phyloP scores from a whole-genome alignment of 2,329 filamentous ascomycete species.

The Fusarium temperatum region DNA sequence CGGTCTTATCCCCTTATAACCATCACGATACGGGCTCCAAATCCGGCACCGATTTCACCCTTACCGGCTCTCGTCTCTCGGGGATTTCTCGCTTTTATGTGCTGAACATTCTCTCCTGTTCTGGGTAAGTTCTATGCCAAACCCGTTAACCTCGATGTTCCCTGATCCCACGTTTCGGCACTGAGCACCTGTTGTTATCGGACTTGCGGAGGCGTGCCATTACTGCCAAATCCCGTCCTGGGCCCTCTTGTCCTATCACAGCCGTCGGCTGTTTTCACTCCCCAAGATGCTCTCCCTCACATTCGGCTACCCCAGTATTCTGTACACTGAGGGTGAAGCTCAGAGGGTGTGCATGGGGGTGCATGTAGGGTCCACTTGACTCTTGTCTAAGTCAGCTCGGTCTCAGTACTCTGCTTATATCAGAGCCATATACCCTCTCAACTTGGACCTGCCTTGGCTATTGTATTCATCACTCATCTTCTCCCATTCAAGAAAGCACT shows the following conservation, averaged over 20 bases:
- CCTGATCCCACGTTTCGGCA: conserved; percentile 38
- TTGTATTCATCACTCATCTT: conserved; percentile 12
- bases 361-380: conserved; percentile 42
- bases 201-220: conserved; percentile 39
- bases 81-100: conserved; percentile 38
- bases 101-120: conserved; percentile 12
- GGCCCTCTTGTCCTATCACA: conserved; percentile 26
- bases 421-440: conserved; percentile 34
- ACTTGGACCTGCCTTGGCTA: conserved; percentile 1
- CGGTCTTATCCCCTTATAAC: conserved; percentile 15
- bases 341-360: conserved; percentile 39
- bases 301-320: conserved; percentile 13
- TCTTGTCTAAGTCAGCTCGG: conserved; percentile 44
- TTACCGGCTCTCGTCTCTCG: conserved; percentile 24
- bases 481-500: conserved; percentile 12
- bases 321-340: not conserved
- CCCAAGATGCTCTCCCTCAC: conserved; percentile 4
- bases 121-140: conserved; percentile 39
- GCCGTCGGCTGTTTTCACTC: conserved; percentile 16
- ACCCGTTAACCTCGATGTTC: conserved; percentile 19
- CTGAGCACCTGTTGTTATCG: conserved; percentile 26
- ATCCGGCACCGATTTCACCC: conserved; percentile 17
- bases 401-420: conserved; percentile 43
- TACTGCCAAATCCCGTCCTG: conserved; percentile 5
- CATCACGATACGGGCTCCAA: conserved; percentile 10